Percentiles rank a stretch among this genome's conserved stretches.
phyloP scores from a whole-genome alignment of 352 stramenopile genomes.

The Pythium volutum region DNA sequence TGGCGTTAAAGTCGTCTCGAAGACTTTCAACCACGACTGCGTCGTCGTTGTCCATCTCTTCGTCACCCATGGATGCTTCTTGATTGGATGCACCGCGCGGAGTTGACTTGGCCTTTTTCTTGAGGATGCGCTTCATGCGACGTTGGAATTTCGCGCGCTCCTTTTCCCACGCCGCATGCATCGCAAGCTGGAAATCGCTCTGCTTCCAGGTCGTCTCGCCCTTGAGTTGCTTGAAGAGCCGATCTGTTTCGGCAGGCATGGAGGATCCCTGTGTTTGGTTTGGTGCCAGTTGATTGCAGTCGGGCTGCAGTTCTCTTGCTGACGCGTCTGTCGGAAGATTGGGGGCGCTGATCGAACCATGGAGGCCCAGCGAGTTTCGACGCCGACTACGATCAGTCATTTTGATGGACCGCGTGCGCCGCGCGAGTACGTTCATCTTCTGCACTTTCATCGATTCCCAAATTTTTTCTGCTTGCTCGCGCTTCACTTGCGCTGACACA shows the following conservation, averaged over 20 bases:
- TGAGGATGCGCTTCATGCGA: conserved; percentile 70
- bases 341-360: background rate
- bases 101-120: conserved; percentile 35
- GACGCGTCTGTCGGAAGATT: background rate
- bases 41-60: background rate
- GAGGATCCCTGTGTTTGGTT: background rate
- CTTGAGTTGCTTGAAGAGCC: conserved; percentile 68
- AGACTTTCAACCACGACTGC: background rate
- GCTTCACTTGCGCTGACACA: conserved; percentile 34
- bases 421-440: conserved; percentile 36
- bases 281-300: background rate
- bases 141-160: conserved; percentile 67
- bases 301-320: background rate
- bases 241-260: conserved; percentile 23
- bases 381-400: conserved; percentile 18
- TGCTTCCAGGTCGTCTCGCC: conserved; percentile 72
- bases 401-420: conserved; percentile 27
- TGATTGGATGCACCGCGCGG: background rate
- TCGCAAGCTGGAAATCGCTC: conserved; percentile 64
- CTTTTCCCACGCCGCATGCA: conserved; percentile 59
- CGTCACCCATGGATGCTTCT: background rate
- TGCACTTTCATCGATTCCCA: conserved; percentile 54
- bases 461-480: conserved; percentile 47
- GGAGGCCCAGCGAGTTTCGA: conserved; percentile 3
- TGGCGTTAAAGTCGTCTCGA: background rate